Conservation (phyloP, 2,329 filamentous ascomycete species). For the Biscogniauxia marginata region DNA sequence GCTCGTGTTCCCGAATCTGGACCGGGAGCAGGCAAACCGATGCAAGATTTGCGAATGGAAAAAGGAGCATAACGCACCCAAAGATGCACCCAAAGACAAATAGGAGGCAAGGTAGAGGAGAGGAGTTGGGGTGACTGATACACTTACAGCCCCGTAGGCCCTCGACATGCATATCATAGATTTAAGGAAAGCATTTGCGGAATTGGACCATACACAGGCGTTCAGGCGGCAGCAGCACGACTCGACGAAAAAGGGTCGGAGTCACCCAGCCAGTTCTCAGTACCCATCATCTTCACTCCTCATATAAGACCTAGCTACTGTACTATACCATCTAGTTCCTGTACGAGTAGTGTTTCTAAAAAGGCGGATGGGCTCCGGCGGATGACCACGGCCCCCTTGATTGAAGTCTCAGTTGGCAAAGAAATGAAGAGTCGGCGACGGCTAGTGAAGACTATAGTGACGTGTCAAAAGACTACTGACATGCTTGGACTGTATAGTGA, state of each 20-base stretch:
- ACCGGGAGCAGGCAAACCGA: constrained; percentile 69
- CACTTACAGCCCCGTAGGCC: constrained; percentile 17
- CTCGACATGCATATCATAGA: constrained; percentile 27
- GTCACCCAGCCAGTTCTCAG: constrained; percentile 15
- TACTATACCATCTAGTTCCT: constrained; percentile 17
- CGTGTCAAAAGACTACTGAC: constrained; percentile 18
- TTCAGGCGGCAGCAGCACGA: constrained; percentile 25
- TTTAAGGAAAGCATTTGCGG: constrained; percentile 27
- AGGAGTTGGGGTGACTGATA: constrained; percentile 12
- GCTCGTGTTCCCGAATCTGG: constrained; percentile 80
- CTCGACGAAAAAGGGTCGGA: constrained; percentile 20
- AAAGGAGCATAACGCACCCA: constrained; percentile 44
- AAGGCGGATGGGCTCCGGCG: constrained; percentile 1
- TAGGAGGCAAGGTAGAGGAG: constrained; percentile 17
- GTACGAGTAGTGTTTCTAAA: constrained; percentile 9
- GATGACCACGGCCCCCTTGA: neutral
- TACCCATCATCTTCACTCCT: constrained; percentile 24
- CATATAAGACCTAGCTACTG: constrained; percentile 15
- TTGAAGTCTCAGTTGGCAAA: neutral
- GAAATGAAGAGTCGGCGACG: constrained; percentile 1
- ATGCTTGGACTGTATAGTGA: constrained; percentile 5
- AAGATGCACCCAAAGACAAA: constrained; percentile 38
- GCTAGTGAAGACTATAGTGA: constrained; percentile 6
- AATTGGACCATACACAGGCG: constrained; percentile 24
- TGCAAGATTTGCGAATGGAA: constrained; percentile 64